A percentile compares a stretch with the other conserved stretches of the same genome.
These are phyloP conservation scores for Amaranthus tricolor DNA, from an alignment of 179 eudicot genomes.

Conservation along the genomic window DNA sequence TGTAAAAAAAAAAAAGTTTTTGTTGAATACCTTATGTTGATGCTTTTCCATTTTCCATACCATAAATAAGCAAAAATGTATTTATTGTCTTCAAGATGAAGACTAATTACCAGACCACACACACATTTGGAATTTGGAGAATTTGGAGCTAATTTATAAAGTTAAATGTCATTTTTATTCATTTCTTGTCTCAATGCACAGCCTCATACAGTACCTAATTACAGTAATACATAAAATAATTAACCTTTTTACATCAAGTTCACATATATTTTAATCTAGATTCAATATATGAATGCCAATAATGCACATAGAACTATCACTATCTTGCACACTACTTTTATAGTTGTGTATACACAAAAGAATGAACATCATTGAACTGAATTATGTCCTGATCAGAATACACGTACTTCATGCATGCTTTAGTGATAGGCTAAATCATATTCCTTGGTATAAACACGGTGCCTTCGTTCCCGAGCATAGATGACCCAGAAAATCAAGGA, in stretches of 20 bases:
- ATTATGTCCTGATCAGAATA: neutral
- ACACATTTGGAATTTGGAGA: too few relatives aligned
- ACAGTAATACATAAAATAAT: neutral
- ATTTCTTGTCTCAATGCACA: neutral
- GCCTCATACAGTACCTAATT: conserved; percentile 2
- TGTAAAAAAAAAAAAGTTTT: too few relatives aligned
- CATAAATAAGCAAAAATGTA: too few relatives aligned
- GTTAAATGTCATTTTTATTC: too few relatives aligned
- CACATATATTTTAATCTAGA: conserved; percentile 11
- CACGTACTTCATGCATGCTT: neutral
- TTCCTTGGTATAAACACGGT: conserved; percentile 41
- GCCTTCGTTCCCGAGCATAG: conserved; percentile 43
- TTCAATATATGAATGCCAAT: neutral
- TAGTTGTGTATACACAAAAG: conserved; percentile 14
- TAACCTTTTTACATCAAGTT: neutral
- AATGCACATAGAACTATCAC: conserved; percentile 16
- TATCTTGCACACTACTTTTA: neutral
- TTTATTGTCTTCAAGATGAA: too few relatives aligned
- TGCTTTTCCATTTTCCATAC: too few relatives aligned
- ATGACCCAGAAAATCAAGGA: too few relatives aligned
- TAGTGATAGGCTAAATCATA: conserved; percentile 7
- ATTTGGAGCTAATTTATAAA: too few relatives aligned
- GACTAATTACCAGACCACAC: too few relatives aligned
- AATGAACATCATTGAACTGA: conserved; percentile 6
- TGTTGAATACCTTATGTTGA: too few relatives aligned